Conservation (phyloP, 768 basidiomycete genomes). For the Epithele typhae region DNA sequence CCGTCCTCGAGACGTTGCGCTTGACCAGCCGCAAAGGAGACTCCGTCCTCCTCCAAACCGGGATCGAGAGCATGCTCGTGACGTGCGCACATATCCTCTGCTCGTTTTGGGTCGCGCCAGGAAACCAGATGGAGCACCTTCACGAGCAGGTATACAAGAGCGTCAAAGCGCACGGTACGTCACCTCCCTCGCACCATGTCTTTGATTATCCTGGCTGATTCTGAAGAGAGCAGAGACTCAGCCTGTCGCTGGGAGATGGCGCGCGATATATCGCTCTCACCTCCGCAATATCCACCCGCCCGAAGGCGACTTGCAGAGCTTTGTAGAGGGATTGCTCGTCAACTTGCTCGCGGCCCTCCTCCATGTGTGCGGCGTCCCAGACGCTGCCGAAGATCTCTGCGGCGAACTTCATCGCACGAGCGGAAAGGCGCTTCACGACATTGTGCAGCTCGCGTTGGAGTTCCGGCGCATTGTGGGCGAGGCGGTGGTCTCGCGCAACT, state of each 20-base stretch:
- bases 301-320: not conserved
- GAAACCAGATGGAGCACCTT: not conserved
- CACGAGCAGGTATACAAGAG: not conserved
- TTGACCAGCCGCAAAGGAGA: not conserved
- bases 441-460: not conserved
- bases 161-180: slow-evolving; percentile 6
- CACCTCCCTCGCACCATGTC: too few relatives aligned
- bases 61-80: slow-evolving; percentile 1
- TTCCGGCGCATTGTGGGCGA: slow-evolving; percentile 6
- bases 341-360: not conserved
- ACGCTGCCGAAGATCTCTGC: not conserved
- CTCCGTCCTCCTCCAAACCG: slow-evolving; percentile 3
- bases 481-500: slow-evolving; percentile 5
- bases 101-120: slow-evolving; percentile 5
- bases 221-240: slow-evolving; percentile 4
- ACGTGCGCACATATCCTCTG: not conserved
- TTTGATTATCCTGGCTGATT: not conserved
- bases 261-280: slow-evolving; percentile 8
- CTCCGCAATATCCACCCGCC: not conserved
- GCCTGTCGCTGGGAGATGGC: slow-evolving; percentile 9
- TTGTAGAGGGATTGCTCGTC: not conserved
- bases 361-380: not conserved
- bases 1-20: too few relatives aligned
- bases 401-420: not conserved
- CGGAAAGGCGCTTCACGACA: not conserved